Conservation (phyloP, 1,284 basidiomycete genomes). For the Papiliotrema fonsecae region DNA sequence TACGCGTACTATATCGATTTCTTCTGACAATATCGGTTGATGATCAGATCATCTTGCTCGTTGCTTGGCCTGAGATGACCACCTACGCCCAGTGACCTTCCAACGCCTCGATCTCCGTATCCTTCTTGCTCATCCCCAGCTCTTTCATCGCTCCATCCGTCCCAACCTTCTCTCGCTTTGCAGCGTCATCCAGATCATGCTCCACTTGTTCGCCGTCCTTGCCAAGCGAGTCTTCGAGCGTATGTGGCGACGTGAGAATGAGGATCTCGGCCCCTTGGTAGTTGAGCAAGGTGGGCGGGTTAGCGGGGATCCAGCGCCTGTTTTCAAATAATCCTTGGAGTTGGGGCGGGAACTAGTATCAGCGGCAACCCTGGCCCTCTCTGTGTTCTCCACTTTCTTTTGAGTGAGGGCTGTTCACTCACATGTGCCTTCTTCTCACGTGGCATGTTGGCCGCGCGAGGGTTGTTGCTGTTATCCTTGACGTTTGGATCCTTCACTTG, state of each 20-base stretch:
- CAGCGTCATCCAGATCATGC: constrained; percentile 51
- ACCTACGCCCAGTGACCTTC: constrained; percentile 53
- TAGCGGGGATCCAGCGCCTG: constrained; percentile 55
- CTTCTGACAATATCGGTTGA: too few species aligned
- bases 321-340: constrained; percentile 35
- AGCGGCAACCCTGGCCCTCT: background rate
- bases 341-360: constrained; percentile 20
- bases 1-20: too few species aligned
- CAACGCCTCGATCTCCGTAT: constrained; percentile 54
- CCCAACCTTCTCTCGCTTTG: constrained; percentile 51
- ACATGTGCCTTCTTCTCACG: constrained; percentile 27
- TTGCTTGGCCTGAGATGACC: too few species aligned
- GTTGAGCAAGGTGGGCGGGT: constrained; percentile 56
- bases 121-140: constrained; percentile 52
- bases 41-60: too few species aligned
- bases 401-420: constrained; percentile 1
- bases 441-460: constrained; percentile 28
- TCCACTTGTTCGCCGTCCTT: constrained; percentile 54
- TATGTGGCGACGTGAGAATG: constrained; percentile 52
- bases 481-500: constrained; percentile 31
- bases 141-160: constrained; percentile 54
- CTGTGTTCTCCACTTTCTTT: background rate
- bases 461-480: constrained; percentile 17
- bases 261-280: constrained; percentile 58
- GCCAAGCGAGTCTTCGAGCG: constrained; percentile 36